A percentile compares a stretch with the other conserved stretches of the same genome.
Evolutionary conservation across 257 asterid species (phyloP).

Genomic region (Scutellaria baicalensis): DNA sequence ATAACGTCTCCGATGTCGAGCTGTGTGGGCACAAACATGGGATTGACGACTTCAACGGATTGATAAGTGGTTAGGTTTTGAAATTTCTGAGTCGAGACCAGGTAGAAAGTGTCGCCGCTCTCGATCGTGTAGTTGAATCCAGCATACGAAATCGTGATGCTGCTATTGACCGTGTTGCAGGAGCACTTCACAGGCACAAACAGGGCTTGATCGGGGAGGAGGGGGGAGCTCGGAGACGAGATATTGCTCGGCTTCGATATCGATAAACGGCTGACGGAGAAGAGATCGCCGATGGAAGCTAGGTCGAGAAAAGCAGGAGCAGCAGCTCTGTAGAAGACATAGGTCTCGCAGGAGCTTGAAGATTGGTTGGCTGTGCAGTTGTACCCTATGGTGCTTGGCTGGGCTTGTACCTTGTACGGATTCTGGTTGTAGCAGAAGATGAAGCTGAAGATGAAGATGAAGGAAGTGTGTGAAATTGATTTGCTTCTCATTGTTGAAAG

Average conservation of each 20-base stretch:
- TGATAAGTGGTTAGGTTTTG: conserved; percentile 71
- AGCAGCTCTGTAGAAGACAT: conserved; percentile 55
- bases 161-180: conserved; percentile 51
- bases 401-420: conserved; percentile 23
- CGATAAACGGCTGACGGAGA: conserved; percentile 66
- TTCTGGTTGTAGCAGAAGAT: too few relatives aligned
- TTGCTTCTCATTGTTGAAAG: conserved; percentile 14
- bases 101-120: conserved; percentile 42
- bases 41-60: conserved; percentile 67
- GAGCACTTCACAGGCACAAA: conserved; percentile 68
- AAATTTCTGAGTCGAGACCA: conserved; percentile 25
- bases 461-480: not conserved
- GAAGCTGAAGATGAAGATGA: conserved; percentile 3
- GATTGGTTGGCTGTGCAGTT: conserved; percentile 43
- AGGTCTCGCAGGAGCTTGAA: conserved; percentile 56
- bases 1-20: conserved; percentile 30
- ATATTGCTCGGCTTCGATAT: conserved; percentile 69
- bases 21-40: conserved; percentile 29
- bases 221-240: conserved; percentile 36
- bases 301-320: conserved; percentile 57
- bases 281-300: conserved; percentile 76
- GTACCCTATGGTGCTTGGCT: conserved; percentile 56
- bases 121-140: conserved; percentile 38
- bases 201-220: conserved; percentile 45
- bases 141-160: conserved; percentile 55